Evolutionary conservation across 331 rosid genomes (phyloP).

Genomic region (Quercus tomentella): DNA sequence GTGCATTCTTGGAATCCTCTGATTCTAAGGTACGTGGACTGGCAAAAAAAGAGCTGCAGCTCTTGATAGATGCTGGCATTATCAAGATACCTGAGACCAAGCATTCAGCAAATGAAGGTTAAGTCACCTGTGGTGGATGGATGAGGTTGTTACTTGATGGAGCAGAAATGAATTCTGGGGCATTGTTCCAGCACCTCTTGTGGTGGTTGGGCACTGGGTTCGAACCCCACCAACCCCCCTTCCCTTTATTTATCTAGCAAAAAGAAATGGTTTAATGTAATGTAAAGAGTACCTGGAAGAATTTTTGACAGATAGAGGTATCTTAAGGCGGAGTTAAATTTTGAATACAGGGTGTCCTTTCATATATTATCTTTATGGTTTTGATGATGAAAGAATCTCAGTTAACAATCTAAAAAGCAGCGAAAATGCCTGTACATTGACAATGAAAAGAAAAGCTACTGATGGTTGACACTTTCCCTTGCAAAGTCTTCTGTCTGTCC

Average conservation of each 20-base stretch:
- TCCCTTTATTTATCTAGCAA: no score
- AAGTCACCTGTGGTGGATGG: background rate
- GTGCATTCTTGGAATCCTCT: conserved; percentile 75
- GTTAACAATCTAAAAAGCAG: background rate
- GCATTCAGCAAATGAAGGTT: conserved; percentile 8
- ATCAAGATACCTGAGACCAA: conserved; percentile 34
- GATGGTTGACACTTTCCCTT: background rate
- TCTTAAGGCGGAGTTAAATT: background rate
- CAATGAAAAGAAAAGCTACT: background rate
- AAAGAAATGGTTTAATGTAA: background rate
- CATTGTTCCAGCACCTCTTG: background rate
- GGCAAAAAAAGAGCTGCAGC: conserved; percentile 63
- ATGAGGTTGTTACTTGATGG: no score
- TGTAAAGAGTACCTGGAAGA: background rate
- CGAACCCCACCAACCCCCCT: no score
- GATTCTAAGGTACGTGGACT: conserved; percentile 45
- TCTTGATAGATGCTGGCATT: conserved; percentile 48
- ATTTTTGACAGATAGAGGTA: background rate
- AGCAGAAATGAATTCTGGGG: background rate
- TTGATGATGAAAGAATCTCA: background rate
- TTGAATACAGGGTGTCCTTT: background rate
- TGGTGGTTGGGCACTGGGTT: background rate
- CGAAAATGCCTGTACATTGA: background rate
- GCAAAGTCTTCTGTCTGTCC: background rate
- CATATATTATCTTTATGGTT: background rate